phyloP scores from a whole-genome alignment of 2,329 filamentous ascomycete genomes.

The Colletotrichum sublineola region DNA sequence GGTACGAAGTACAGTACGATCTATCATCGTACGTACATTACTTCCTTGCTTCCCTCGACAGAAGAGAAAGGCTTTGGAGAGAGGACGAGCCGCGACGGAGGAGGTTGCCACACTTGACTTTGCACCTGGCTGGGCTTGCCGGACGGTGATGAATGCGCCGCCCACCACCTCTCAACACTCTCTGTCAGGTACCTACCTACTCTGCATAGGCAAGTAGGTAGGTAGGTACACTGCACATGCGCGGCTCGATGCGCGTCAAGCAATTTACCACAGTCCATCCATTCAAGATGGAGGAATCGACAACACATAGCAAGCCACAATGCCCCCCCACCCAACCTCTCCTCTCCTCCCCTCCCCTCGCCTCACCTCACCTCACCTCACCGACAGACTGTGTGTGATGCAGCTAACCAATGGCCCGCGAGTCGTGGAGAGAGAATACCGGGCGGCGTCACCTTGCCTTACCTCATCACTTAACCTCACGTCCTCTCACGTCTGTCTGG shows the following conservation, averaged over 20 bases:
- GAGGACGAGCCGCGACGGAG: slow-evolving; percentile 10
- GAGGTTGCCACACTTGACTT: slow-evolving; percentile 18
- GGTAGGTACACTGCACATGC: not conserved
- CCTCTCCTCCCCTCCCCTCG: not conserved
- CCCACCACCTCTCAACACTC: not conserved
- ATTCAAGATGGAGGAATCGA: not conserved
- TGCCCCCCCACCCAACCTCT: not conserved
- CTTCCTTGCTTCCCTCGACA: not conserved
- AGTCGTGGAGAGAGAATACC: slow-evolving; percentile 12
- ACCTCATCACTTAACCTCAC: slow-evolving; percentile 16
- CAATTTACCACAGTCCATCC: not conserved
- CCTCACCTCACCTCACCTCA: not conserved
- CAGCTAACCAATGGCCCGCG: not conserved
- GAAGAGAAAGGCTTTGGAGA: slow-evolving; percentile 1
- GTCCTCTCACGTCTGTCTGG: slow-evolving; percentile 1
- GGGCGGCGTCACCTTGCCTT: slow-evolving; percentile 27
- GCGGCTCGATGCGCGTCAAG: not conserved
- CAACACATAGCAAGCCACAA: slow-evolving; percentile 1
- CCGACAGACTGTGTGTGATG: not conserved
- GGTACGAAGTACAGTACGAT: not conserved
- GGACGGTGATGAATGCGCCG: slow-evolving; percentile 7
- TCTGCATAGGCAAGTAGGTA: too few relatives aligned
- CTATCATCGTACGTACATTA: too few relatives aligned
- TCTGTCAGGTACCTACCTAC: not conserved
- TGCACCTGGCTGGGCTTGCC: slow-evolving; percentile 8